Evolutionary conservation across 2,329 filamentous ascomycete species (phyloP).

Genomic region (Falciphora oryzae): DNA sequence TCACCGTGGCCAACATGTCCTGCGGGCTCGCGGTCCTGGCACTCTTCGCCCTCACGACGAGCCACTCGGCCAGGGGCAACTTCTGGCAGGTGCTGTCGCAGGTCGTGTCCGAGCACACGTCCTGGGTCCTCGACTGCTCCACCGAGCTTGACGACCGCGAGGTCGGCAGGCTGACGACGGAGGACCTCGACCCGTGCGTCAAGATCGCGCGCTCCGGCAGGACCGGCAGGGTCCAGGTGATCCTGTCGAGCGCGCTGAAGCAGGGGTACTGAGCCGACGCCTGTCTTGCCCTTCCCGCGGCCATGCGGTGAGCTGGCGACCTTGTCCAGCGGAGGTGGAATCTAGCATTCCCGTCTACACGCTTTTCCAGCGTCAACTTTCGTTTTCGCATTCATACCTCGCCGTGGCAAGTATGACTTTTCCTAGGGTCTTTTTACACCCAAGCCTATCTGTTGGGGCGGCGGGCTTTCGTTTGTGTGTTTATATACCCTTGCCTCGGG

Average conservation of each 20-base stretch:
- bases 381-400: too few relatives aligned
- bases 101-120: constrained; percentile 18
- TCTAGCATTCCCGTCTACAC: too few relatives aligned
- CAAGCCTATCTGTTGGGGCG: too few relatives aligned
- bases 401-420: too few relatives aligned
- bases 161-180: constrained; percentile 7
- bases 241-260: constrained; percentile 7
- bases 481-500: too few relatives aligned
- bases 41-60: constrained; percentile 16
- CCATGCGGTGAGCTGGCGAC: too few relatives aligned
- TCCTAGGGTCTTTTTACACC: too few relatives aligned
- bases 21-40: constrained; percentile 15
- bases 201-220: constrained; percentile 13
- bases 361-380: too few relatives aligned
- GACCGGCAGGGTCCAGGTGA: constrained; percentile 16
- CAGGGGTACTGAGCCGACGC: background rate
- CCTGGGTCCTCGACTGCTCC: constrained; percentile 16
- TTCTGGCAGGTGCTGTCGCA: constrained; percentile 20
- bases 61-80: constrained; percentile 17
- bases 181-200: constrained; percentile 13
- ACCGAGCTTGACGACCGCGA: constrained; percentile 16
- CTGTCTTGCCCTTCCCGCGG: too few relatives aligned
- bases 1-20: constrained; percentile 13
- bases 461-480: too few relatives aligned
- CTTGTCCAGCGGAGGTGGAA: too few relatives aligned